Base-by-base conservation (phyloP, 345 rosid species). In the Ceriops zippeliana region DNA sequence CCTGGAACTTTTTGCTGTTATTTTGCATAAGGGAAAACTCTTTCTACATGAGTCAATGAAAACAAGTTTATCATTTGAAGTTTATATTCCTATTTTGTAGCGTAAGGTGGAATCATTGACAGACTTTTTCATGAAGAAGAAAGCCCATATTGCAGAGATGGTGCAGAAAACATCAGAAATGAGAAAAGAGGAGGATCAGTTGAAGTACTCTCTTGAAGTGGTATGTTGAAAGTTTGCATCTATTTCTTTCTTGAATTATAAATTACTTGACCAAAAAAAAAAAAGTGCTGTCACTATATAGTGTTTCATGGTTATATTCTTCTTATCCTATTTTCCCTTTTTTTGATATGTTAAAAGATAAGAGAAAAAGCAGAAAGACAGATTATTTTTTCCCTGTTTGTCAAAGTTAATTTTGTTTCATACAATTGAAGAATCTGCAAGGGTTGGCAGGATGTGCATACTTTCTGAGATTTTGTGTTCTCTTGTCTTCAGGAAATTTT, bases 141-240 rank as follows among this genome's bases (percentile, higher is more conserved):
- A 88, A 76, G 84, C 85, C 71, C 83, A 84, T 78, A 86, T 86
- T 68, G 86, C 82, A 32, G 68, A 78, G 62, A 78, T 95, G 87
- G 71, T 88, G 88, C 84, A 84, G 60, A 84, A 78, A 73, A 86
- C 96, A 70, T 72, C 85, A 24, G 89, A 85, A 71, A 90, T 85
- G 83, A 87, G 80, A 78, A 86, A 82, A 81, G 88, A 75, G 74
- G 85, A 87, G 82, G 84, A 84, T 76, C 88, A 79, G 68, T 76
- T 86, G 67, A 79, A 73, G 68, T 84, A 91, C 53, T 70, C 77
- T 64, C 75, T 83, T 64, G 79, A 87, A 68, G 63, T 66, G 97
- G 99, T 95, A 74, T 73, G 84, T 74, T 60, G 77, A 62, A 51
- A 24, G 3, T 67, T 73, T 58, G 72, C 27, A 16, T 61, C 26